Percentiles rank a stretch among this genome's conserved stretches.
Conservation (phyloP, 257 asterid genomes). For the Primulina tabacum region DNA sequence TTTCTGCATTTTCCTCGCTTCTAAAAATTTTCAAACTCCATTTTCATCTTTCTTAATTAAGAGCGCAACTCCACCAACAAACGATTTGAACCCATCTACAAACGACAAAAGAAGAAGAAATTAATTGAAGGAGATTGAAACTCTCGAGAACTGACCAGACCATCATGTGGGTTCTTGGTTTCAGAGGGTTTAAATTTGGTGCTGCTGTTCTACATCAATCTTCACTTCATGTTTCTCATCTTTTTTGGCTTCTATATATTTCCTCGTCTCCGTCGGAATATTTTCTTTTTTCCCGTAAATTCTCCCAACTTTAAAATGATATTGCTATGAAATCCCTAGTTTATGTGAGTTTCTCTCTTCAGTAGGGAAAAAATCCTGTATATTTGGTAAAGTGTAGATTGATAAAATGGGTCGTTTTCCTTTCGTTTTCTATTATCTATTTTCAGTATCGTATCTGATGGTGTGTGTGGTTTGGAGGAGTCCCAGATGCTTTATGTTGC, state of each 20-base stretch:
- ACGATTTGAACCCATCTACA: constrained; percentile 61
- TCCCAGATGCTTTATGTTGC: constrained; percentile 71
- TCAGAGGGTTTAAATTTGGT: constrained; percentile 29
- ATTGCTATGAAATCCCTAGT: background rate
- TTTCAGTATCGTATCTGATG: too few species aligned
- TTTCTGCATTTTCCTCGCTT: constrained; percentile 17
- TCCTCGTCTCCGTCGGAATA: background rate
- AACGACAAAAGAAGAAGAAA: background rate
- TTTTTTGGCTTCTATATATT: background rate
- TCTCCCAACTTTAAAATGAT: background rate
- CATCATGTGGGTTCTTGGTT: constrained; percentile 42
- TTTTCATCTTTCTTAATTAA: constrained; percentile 37
- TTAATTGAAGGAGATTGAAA: constrained; percentile 13
- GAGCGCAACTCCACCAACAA: constrained; percentile 29
- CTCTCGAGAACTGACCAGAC: constrained; percentile 34
- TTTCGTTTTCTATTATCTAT: too few species aligned
- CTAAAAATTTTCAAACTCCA: background rate
- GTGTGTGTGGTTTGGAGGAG: background rate
- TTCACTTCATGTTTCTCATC: background rate
- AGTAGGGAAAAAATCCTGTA: too few species aligned
- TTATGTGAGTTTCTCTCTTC: too few species aligned
- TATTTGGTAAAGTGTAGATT: too few species aligned
- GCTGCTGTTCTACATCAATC: background rate
- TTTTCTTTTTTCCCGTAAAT: too few species aligned
- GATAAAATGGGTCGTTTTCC: too few species aligned